Base-by-base conservation (phyloP, 495 filamentous ascomycete genomes). In the Penicillium bovifimosum region DNA sequence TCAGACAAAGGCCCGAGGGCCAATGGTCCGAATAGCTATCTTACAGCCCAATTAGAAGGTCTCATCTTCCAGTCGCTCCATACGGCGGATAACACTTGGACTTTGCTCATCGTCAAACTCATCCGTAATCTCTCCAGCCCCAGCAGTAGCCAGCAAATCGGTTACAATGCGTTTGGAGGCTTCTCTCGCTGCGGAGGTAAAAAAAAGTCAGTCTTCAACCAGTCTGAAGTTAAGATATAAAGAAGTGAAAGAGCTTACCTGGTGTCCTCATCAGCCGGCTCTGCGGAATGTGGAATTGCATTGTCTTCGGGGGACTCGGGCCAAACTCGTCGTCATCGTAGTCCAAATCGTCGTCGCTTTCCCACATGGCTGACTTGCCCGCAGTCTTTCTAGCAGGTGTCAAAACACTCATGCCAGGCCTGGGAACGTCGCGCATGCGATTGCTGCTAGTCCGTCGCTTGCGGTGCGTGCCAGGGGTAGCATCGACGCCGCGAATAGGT, bases 221-320 rank as follows among this genome's bases (percentile, higher is more conserved):
- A 26, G 16, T 24, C 32, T 10, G 18, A 32, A 9, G 16, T 6
- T 26, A 26, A 35, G 2, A 24, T 24, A 24, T 7, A 10, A 47
- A 28, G 43, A n/a, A n/a, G n/a, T n/a, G n/a, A n/a, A 39, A 32
- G 54, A 41, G 75, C 80, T 61, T 76, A 89, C 90, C 90, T 51
- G 93, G 93, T 20, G 93, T 99, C 59, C 93, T 90, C 72, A 99
- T 69, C 29, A 99, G 68, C 55, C 87, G 83, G 42, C 84, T 87
- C 61, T 90, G 87, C 50, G 91, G 91, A 51, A 99, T 76, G 60
- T 90, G 86, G 64, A 99, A 99, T 63, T 96, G 91, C 67, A 99
- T 96, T 24, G 93, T 99, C 72, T 96, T 96, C 0, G 93, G 93
- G 32, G 95, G 93, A 61, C 89, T 95, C 58, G 90, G 81, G 0